Evolutionary conservation across 225 moss, liverwort and hornwort genomes (phyloP), one percentile per base, ranked within the genome.

Genomic region (Climacium dendroides): DNA sequence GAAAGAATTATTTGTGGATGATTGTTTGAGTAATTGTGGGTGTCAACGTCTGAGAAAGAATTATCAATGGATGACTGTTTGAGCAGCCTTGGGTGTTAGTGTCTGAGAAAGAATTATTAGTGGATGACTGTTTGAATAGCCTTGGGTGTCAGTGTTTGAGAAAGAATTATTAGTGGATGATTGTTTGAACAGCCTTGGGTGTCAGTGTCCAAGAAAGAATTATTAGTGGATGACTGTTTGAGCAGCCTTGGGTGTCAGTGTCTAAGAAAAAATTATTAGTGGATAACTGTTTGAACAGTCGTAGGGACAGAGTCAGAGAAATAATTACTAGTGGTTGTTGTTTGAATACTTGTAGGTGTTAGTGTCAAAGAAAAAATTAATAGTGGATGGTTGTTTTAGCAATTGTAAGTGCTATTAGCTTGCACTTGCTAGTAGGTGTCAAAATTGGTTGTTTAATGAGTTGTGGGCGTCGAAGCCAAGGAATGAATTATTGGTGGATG

Each of bases 381-480:
- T 1, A 37, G 2, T 37, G 4, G n/a, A n/a, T 12, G 4, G 0
- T 4, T n/a, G 5, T 12, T 19, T 4, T 1, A n/a, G 1, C 0
- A n/a, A 0, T 66, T 0, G 22, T 22, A 0, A 3, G 7, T 11
- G 20, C n/a, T 1, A 65, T 20, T 50, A 20, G 20, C 10, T 20
- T 50, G 13, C 19, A 4, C 11, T 19, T 45, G 18, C 7, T 45
- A 47, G 72, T 73, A 0, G 11, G 4, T 74, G 74, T 48, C 32
- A 47, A 47, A 13, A 32, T 34, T 45, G 13, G 9, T 30, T 50
- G 22, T 50, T 34, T 74, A 13, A 74, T 34, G 12, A 32, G 1
- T 32, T 0, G 1, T 50, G 5, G 11, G 22, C 34, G 20, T 19
- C 8, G 35, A 52, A 72, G 45, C 17, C 2, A 10, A 1, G 3